Percentiles rank a stretch among this genome's conserved stretches.
Conservation (phyloP, 371 early-diverging fungal genomes). For the Nosema bombycis region DNA sequence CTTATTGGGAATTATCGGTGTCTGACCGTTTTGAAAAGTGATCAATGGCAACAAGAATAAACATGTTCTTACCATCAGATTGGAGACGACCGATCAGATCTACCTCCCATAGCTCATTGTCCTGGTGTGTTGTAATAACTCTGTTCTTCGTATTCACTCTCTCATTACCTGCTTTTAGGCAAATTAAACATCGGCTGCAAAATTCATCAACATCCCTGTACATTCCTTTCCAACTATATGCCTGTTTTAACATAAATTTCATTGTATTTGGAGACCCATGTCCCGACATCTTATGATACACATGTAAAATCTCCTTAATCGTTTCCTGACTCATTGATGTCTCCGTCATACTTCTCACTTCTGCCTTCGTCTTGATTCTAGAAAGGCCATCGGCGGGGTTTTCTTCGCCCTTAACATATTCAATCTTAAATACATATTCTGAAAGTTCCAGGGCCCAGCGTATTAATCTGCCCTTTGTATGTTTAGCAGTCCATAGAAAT, state of each 20-base stretch:
- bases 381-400: constrained; percentile 17
- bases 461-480: neutral
- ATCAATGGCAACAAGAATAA: constrained; percentile 66
- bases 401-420: constrained; percentile 28
- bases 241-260: constrained; percentile 28
- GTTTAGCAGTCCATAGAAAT: neutral
- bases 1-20: constrained; percentile 57
- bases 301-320: no score
- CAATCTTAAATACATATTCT: constrained; percentile 9
- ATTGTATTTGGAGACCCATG: constrained; percentile 23
- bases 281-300: neutral
- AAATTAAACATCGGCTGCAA: constrained; percentile 8
- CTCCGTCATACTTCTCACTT: no score
- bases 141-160: no score
- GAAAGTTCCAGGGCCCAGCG: constrained; percentile 1
- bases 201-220: constrained; percentile 21
- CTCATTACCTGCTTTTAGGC: no score
- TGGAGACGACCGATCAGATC: constrained; percentile 64
- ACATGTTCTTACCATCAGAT: constrained; percentile 54
- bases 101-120: no score
- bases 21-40: constrained; percentile 63
- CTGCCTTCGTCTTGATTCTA: no score
- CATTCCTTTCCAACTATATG: constrained; percentile 19
- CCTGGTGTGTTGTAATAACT: no score
- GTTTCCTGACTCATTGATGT: no score